Base-by-base conservation (phyloP, 345 rosid species). In the Salix viminalis region DNA sequence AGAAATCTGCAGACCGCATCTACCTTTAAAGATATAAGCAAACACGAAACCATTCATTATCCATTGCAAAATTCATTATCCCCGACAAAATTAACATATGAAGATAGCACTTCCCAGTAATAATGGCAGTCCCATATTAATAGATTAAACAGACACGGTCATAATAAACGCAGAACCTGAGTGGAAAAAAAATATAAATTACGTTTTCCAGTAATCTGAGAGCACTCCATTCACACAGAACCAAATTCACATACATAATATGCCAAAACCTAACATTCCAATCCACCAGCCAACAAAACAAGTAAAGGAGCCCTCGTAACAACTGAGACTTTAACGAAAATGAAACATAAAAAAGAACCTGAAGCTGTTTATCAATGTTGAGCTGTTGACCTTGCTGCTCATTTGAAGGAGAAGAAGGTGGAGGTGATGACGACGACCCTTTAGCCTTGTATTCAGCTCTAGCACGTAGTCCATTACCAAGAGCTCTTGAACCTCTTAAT, bases 391-490 rank as follows among this genome's bases (percentile, higher is more conserved):
- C 65, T 73, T 86, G 75, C 28, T 39, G 76, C 64, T 83, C 83
- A 69, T 61, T 60, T 50, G 75, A 46, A 56, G 73, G 39, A 67
- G 74, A 56, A 50, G 85, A 46, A 66, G 90, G 48, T 30, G 91
- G 75, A 62, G 92, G 80, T 58, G 87, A 58, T 30, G 91, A 78
- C 18, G 87, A 58, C 26, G 91, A 78, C 28, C 70, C 86, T 69
- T 78, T 82, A n/a, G 91, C 90, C 85, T 88, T 85, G 79, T 92
- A 91, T 86, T 92, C 97, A 46, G 94, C 94, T 78, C 91, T 86
- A 42, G 85, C 89, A 70, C 89, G 90, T 77, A 90, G 81, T 42
- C 80, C 75, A 77, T 79, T 73, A 19, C 85, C 79, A 28, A 79
- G 81, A 46, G 84, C 78, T 52, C 90, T 89, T 37, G 90, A 82